phyloP scores from a whole-genome alignment of 257 asterid genomes.

The Ilex asprella region DNA sequence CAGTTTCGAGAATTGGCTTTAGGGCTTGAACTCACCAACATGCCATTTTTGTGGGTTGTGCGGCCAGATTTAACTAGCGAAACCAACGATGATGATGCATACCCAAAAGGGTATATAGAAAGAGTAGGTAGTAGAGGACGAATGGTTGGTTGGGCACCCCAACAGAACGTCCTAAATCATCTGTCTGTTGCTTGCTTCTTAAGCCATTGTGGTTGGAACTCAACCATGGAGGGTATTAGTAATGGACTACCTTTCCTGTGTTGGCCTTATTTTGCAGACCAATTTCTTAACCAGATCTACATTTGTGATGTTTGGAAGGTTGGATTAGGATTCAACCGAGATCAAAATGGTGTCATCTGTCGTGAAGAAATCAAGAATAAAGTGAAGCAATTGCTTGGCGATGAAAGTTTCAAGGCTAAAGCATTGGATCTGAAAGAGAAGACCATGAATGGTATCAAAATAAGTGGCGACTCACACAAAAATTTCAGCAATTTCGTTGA shows the following conservation, averaged over 20 bases:
- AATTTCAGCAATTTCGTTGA: constrained; percentile 28
- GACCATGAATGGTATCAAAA: constrained; percentile 14
- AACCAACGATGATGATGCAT: neutral
- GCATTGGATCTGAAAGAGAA: constrained; percentile 28
- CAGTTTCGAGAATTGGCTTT: constrained; percentile 36
- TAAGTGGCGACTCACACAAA: constrained; percentile 34
- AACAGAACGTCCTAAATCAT: constrained; percentile 49
- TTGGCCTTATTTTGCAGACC: constrained; percentile 59
- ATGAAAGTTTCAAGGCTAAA: no score
- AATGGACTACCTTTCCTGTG: constrained; percentile 16
- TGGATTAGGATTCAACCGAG: no score
- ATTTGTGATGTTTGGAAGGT: constrained; percentile 26
- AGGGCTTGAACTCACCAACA: constrained; percentile 32
- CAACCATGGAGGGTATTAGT: no score
- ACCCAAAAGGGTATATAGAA: constrained; percentile 16
- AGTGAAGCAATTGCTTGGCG: no score
- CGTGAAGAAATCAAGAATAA: no score
- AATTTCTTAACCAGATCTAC: constrained; percentile 45
- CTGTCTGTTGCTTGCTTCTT: constrained; percentile 45
- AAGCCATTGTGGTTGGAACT: no score
- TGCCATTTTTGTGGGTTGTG: constrained; percentile 43
- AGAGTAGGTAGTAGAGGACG: constrained; percentile 27
- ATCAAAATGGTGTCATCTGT: no score
- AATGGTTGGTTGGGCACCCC: constrained; percentile 46
- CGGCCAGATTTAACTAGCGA: constrained; percentile 3